A percentile compares a stretch with the other conserved stretches of the same genome.
These are phyloP conservation scores for Trypanosoma congolense DNA, from an alignment of 208 protist species.

Conservation along the genomic window DNA sequence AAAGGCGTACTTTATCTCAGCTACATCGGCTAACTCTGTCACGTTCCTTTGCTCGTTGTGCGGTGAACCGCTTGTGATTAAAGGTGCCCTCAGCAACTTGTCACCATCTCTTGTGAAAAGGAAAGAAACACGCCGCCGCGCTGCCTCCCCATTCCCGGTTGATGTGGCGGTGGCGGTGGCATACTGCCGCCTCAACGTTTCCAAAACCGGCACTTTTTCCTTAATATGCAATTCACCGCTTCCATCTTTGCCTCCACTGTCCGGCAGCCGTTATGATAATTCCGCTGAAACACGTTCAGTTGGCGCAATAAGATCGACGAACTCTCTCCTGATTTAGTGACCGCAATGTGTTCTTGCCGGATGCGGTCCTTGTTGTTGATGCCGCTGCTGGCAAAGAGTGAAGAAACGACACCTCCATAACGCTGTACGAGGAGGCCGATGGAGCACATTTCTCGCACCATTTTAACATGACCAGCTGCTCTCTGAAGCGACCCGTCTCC, in stretches of 20 bases:
- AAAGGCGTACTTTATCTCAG: conserved; percentile 4
- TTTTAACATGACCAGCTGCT: conserved; percentile 12
- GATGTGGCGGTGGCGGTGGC: not conserved
- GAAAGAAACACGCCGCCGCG: not conserved
- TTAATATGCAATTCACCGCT: too few relatives aligned
- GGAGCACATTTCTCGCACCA: conserved; percentile 9
- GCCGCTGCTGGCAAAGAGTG: not conserved
- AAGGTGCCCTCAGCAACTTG: conserved; percentile 7
- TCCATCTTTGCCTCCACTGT: too few relatives aligned
- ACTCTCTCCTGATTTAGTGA: too few relatives aligned
- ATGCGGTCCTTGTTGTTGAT: too few relatives aligned
- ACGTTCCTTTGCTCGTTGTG: not conserved
- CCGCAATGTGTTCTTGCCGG: too few relatives aligned
- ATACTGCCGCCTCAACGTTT: conserved; percentile 5
- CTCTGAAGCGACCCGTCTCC: too few relatives aligned
- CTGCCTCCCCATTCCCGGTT: not conserved
- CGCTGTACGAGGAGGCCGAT: not conserved
- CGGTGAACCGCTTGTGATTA: conserved; percentile 1
- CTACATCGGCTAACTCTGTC: conserved; percentile 23
- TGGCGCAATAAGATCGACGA: too few relatives aligned
- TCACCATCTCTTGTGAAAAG: conserved; percentile 9
- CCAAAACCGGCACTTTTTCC: too few relatives aligned
- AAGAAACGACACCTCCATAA: not conserved
- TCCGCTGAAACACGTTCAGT: too few relatives aligned
- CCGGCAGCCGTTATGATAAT: too few relatives aligned